These are phyloP conservation scores for Coniferiporia weirii DNA, from an alignment of 1,284 basidiomycete genomes.

Conservation along the genomic window DNA sequence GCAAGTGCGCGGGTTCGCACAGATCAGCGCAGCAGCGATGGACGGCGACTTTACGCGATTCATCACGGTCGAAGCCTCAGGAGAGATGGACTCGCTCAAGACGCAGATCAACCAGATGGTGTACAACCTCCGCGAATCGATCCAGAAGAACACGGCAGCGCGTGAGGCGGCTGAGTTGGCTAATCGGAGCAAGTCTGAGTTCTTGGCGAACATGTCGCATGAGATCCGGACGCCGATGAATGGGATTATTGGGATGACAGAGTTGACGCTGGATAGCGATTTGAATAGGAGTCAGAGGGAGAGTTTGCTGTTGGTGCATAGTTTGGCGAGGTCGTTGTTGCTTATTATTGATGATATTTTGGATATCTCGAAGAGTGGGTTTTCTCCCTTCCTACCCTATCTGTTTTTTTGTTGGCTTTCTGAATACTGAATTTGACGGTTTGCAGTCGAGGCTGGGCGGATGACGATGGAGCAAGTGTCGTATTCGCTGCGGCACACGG, in stretches of 20 bases:
- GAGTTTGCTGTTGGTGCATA: constrained; percentile 94
- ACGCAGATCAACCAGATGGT: constrained; percentile 99
- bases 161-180: constrained; percentile 96
- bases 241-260: constrained; percentile 99
- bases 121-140: constrained; percentile 93
- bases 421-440: neutral
- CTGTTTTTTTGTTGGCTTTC: constrained; percentile 10
- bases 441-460: constrained; percentile 89
- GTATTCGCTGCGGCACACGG: constrained; percentile 95
- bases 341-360: constrained; percentile 98
- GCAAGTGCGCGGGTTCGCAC: constrained; percentile 98
- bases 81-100: constrained; percentile 99
- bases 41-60: constrained; percentile 99
- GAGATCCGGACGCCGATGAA: constrained; percentile 99
- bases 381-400: neutral
- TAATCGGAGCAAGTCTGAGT: constrained; percentile 96
- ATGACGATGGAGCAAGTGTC: constrained; percentile 99
- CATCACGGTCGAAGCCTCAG: constrained; percentile 97
- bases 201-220: constrained; percentile 97
- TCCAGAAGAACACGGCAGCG: constrained; percentile 98
- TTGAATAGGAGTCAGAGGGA: constrained; percentile 87
- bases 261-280: constrained; percentile 92
- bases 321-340: constrained; percentile 87
- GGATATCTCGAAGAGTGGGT: constrained; percentile 95
- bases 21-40: constrained; percentile 97